Base-by-base conservation (phyloP, 2,329 filamentous ascomycete species). In the Fusarium domesticum region DNA sequence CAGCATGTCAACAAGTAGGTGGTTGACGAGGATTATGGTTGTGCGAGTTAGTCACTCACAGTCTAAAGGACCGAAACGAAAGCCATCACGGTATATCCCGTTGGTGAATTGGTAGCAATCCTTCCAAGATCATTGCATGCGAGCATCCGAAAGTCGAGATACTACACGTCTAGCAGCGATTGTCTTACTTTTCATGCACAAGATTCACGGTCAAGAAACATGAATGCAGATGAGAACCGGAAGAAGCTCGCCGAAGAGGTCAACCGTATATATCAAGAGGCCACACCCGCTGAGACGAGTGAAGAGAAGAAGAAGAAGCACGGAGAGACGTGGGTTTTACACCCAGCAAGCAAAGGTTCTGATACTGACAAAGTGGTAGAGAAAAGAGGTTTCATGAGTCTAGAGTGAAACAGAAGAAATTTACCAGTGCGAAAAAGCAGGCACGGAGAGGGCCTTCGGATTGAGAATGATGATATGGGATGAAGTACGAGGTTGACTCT, bases 1-100 rank as follows among this genome's bases (percentile, higher is more conserved):
- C 79, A 83, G 53, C 77, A 83, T 56, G 78, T 82, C 23, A 83
- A 83, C 58, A 83, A 82, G 79, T 82, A 57, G 41, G 72, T 28
- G 3, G 10, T 28, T 28, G 8, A 8, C n/a, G 17, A 38, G 18
- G 16, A 30, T 15, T 18, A 10, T 19, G 16, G 18, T 1, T 46
- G 73, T 12, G 72, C 71, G 11, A 63, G 36, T 70, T 69, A 11
- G 64, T 62, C 32, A 10, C 69, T 74, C 8, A 77, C 72, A 16
- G 19, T 23, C 33, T 30, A n/a, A 53, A 82, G 78, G 48, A 83
- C 79, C 1, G 79, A 83, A 63, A 76, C 71, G 39, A 83, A 82
- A 53, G 79, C 78, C 17, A 76, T 73, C 35, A 80, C 78, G 1
- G 67, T 65, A 11, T 81, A 78, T 70, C 51, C 72, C 1, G 58